These are phyloP conservation scores for Jaminaea rosea DNA, from an alignment of 1,284 basidiomycete genomes.

Conservation along the genomic window DNA sequence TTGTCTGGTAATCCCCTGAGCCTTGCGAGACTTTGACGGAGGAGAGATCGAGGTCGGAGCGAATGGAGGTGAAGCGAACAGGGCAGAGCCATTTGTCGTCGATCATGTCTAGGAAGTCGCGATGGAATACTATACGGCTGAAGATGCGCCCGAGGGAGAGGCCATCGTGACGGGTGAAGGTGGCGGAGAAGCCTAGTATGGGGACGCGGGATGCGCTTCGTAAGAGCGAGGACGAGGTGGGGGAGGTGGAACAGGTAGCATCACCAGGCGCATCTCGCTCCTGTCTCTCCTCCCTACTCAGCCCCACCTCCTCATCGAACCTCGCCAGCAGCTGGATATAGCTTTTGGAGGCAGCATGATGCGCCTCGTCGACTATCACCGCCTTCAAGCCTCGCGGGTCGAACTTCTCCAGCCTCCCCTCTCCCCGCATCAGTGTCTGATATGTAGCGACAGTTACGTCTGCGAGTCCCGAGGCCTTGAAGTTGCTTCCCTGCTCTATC, in stretches of 20 bases:
- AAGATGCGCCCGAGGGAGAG: constrained; percentile 80
- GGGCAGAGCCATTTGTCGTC: constrained; percentile 63
- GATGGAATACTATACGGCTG: constrained; percentile 84
- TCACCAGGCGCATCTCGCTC: neutral
- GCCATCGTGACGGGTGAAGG: constrained; percentile 84
- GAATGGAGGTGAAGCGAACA: constrained; percentile 41
- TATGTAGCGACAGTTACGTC: constrained; percentile 88
- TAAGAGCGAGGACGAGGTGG: too few relatives aligned
- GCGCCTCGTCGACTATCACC: constrained; percentile 65
- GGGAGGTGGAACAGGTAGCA: neutral
- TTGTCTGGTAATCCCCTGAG: constrained; percentile 22
- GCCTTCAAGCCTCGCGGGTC: constrained; percentile 64
- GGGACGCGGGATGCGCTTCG: constrained; percentile 57
- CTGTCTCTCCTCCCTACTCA: neutral
- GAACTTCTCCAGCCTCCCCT: constrained; percentile 66
- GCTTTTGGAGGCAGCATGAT: constrained; percentile 83
- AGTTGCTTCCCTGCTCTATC: constrained; percentile 75
- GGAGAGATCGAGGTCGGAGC: constrained; percentile 32
- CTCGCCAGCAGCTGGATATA: constrained; percentile 68
- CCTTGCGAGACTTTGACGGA: constrained; percentile 16
- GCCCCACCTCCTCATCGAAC: constrained; percentile 55
- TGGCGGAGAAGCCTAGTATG: constrained; percentile 89
- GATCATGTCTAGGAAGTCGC: constrained; percentile 84
- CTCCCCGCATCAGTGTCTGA: constrained; percentile 66
- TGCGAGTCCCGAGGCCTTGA: constrained; percentile 67